Evolutionary conservation across 805 yeast species (phyloP).

Genomic region (Lipomyces yamadae): DNA sequence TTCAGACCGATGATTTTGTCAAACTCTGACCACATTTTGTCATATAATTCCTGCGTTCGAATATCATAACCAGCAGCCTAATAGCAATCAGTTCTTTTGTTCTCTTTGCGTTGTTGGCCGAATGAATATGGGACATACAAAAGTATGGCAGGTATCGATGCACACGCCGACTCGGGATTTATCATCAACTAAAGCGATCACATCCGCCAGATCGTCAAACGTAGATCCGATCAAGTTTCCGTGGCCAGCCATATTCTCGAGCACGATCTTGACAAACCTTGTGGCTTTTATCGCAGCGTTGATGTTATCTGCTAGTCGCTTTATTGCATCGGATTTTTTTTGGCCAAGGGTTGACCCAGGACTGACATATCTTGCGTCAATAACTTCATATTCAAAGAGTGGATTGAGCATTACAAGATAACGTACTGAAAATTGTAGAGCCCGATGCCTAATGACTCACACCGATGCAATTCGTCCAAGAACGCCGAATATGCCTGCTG

Average conservation of each 20-base stretch:
- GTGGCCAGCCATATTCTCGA: constrained; percentile 98
- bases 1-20: constrained; percentile 75
- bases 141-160: constrained; percentile 93
- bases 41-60: constrained; percentile 60
- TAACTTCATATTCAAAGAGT: not conserved
- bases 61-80: constrained; percentile 88
- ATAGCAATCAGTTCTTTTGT: not conserved
- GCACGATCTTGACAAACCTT: constrained; percentile 77
- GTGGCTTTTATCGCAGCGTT: constrained; percentile 80
- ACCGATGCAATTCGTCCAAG: constrained; percentile 82
- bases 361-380: constrained; percentile 21
- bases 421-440: constrained; percentile 77
- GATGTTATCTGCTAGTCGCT: constrained; percentile 74
- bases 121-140: constrained; percentile 49
- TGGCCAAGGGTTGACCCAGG: constrained; percentile 81
- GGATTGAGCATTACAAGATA: not conserved
- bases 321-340: constrained; percentile 67
- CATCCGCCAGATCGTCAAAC: constrained; percentile 72
- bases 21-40: constrained; percentile 74
- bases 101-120: not conserved
- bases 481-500: constrained; percentile 76
- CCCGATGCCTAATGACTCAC: constrained; percentile 85
- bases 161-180: constrained; percentile 92
- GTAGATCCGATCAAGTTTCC: constrained; percentile 86
- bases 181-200: constrained; percentile 78